A percentile compares a stretch with the other conserved stretches of the same genome.
Conservation (phyloP, 2,329 filamentous ascomycete genomes). For the Pseudogymnoascus sp. region DNA sequence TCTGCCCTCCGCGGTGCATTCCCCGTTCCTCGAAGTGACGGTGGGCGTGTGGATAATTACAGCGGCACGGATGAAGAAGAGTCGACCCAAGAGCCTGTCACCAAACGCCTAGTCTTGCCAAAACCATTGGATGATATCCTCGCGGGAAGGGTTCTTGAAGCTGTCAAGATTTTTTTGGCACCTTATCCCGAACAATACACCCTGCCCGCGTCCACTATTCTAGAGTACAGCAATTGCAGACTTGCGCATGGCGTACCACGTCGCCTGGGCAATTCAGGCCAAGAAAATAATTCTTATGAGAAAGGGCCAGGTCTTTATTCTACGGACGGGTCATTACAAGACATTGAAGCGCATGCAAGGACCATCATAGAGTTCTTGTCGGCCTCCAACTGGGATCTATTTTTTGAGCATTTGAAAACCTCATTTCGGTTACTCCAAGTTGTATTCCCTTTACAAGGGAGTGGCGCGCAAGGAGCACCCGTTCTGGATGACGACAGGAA, state of each 20-base stretch:
- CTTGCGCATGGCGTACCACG: not conserved
- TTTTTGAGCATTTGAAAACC: slow-evolving; percentile 51
- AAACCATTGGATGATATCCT: slow-evolving; percentile 39
- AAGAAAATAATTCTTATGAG: slow-evolving; percentile 28
- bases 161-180: slow-evolving; percentile 47
- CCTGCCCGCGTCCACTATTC: slow-evolving; percentile 47
- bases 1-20: not conserved
- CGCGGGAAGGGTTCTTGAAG: slow-evolving; percentile 46
- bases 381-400: slow-evolving; percentile 52
- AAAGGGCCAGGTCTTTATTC: slow-evolving; percentile 29
- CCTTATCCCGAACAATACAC: slow-evolving; percentile 50
- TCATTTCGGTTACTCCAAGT: slow-evolving; percentile 21
- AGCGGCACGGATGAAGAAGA: not conserved
- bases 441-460: slow-evolving; percentile 20
- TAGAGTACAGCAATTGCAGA: slow-evolving; percentile 38
- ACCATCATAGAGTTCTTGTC: slow-evolving; percentile 55
- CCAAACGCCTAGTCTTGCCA: slow-evolving; percentile 16
- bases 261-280: slow-evolving; percentile 26
- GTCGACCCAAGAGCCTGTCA: not conserved
- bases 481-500: slow-evolving; percentile 25
- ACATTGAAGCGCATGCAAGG: slow-evolving; percentile 48
- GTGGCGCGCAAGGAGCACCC: slow-evolving; percentile 16
- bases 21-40: not conserved
- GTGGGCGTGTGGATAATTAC: not conserved
- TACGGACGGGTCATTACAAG: slow-evolving; percentile 19